Evolutionary conservation across 2,329 filamentous ascomycete species (phyloP).

Genomic region (Beauveria pseudobassiana): DNA sequence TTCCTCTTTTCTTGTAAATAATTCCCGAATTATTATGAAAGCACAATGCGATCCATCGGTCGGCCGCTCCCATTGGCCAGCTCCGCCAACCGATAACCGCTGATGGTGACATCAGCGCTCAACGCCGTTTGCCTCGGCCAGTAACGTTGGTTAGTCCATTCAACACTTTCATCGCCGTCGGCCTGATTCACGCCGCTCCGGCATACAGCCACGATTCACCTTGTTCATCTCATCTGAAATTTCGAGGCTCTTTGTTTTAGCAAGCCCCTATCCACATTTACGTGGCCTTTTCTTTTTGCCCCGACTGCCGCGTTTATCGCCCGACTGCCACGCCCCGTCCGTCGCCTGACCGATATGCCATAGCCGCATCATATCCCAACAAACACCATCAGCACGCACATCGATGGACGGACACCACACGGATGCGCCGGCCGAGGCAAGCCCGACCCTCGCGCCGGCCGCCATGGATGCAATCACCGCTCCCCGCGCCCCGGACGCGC

Average conservation of each 20-base stretch:
- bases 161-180: neutral
- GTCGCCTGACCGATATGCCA: neutral
- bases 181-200: neutral
- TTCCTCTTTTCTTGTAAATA: neutral
- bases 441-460: conserved; percentile 12
- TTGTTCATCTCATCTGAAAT: neutral
- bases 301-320: neutral
- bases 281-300: neutral
- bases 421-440: neutral
- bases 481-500: conserved; percentile 19
- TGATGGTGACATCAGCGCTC: neutral
- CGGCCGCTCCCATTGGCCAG: neutral
- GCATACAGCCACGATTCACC: neutral
- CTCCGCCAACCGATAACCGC: neutral
- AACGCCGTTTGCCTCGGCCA: conserved; percentile 2
- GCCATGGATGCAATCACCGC: conserved; percentile 13
- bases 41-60: neutral
- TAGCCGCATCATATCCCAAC: neutral
- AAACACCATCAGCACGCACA: neutral
- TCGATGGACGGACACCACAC: neutral
- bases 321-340: neutral
- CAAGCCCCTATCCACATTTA: neutral
- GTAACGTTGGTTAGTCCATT: neutral
- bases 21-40: neutral
- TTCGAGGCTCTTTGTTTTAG: neutral